Base-by-base conservation (phyloP, 1,284 basidiomycete genomes). In the Cronartium quercuum region DNA sequence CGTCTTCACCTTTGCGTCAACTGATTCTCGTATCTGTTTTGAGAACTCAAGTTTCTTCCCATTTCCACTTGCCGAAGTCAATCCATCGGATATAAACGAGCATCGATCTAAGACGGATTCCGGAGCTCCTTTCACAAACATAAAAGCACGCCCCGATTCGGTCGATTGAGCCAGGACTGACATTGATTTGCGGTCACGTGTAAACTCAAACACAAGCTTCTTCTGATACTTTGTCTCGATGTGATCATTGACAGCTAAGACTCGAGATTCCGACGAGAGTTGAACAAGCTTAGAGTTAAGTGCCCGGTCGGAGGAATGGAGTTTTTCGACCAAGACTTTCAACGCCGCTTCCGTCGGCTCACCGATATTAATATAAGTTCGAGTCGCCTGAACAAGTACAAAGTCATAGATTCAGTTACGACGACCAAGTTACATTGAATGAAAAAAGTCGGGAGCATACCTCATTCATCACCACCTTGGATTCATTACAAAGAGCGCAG, bases 121-220 rank as follows among this genome's bases (percentile, higher is more conserved):
- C 2, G 94, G 95, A 0, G 95, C 96, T 62, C 96, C 95, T 83
- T 98, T 98, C 81, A 91, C 92, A 80, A 94, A 90, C 2, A 95
- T 84, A 21, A 88, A 79, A 29, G 79, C 80, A 24, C 65, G 82
- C 44, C 88, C 88, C 4, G 82, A 82, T 10, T 87, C 85, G 76
- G 86, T 83, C 35, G 77, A 81, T 76, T 84, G 86, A 65, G 91
- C 89, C 64, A 98, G 87, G 47, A 96, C 93, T 34, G 94, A 97
- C 95, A 98, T 98, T 87, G 94, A 94, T 84, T 98, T 98, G 82
- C 95, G 91, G 83, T 98, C 96, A 42, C 95, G 90, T 37, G 92
- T 91, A 83, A 98, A 98, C 82, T 98, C 95, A 81, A 98, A 94
- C 1, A 94, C 98, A 77, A 95, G 84, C 12, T 96, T 85, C 76